Evolutionary conservation across 257 asterid genomes (phyloP).

Genomic region (Orobanche coerulescens): DNA sequence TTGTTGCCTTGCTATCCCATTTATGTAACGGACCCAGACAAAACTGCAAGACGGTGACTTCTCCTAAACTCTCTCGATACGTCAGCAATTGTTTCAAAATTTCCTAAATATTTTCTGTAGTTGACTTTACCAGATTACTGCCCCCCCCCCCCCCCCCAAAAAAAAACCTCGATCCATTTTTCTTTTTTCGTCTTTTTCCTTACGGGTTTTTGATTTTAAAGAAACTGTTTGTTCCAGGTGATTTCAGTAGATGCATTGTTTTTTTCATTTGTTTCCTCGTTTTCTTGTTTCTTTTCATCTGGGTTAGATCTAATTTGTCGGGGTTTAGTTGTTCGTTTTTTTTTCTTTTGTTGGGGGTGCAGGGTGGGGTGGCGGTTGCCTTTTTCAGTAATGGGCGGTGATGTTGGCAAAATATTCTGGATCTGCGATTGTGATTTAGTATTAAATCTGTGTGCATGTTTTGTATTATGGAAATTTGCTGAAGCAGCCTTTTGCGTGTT

Average conservation of each 20-base stretch:
- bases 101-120: not conserved
- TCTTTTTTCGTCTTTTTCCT: not conserved
- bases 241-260: not conserved
- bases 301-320: conserved; percentile 2
- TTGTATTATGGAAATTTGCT: not conserved
- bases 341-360: not conserved
- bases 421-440: conserved; percentile 9
- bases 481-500: not conserved
- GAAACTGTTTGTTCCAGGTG: conserved; percentile 26
- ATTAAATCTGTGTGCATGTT: conserved; percentile 1
- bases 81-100: conserved; percentile 9
- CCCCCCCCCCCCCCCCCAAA: too few relatives aligned
- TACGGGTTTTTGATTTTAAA: conserved; percentile 6
- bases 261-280: not conserved
- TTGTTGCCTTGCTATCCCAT: conserved; percentile 14
- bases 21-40: conserved; percentile 13
- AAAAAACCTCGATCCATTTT: conserved; percentile 21
- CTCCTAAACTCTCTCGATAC: conserved; percentile 11
- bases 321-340: conserved; percentile 1
- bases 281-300: not conserved
- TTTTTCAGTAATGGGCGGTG: not conserved
- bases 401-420: conserved; percentile 2
- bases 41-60: conserved; percentile 17
- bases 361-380: too few relatives aligned
- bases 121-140: conserved; percentile 24